A percentile compares a stretch with the other conserved stretches of the same genome.
Conservation (phyloP, 2,329 filamentous ascomycete genomes). For the Colletotrichum eremochloae region DNA sequence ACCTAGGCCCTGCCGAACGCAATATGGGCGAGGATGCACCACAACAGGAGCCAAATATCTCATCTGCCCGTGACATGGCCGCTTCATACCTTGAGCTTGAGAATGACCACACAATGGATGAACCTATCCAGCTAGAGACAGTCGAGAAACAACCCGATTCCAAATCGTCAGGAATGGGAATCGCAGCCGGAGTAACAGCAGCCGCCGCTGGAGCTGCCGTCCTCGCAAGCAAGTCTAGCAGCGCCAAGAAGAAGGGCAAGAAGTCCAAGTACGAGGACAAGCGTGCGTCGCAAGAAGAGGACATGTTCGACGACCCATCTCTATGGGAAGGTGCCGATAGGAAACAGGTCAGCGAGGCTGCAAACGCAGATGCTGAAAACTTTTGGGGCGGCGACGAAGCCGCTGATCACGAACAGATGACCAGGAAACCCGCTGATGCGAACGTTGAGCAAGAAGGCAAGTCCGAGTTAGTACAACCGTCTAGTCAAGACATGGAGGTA, state of each 20-base stretch:
- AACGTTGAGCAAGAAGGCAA: neutral
- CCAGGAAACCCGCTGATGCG: neutral
- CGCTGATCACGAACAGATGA: neutral
- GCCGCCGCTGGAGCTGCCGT: slow-evolving; percentile 49
- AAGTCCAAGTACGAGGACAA: slow-evolving; percentile 56
- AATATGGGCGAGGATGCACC: neutral
- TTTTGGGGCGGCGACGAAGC: slow-evolving; percentile 49
- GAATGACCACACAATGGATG: slow-evolving; percentile 8
- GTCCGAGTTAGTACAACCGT: neutral
- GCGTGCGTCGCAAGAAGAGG: slow-evolving; percentile 54
- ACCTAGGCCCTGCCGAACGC: slow-evolving; percentile 3
- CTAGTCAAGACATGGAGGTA: neutral
- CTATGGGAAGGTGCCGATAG: slow-evolving; percentile 60
- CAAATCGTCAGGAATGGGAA: neutral
- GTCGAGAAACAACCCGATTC: slow-evolving; percentile 9
- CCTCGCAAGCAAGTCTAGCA: slow-evolving; percentile 49
- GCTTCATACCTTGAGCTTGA: slow-evolving; percentile 44
- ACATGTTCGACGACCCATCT: slow-evolving; percentile 60
- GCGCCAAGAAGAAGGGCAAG: slow-evolving; percentile 52
- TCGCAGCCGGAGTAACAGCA: slow-evolving; percentile 47
- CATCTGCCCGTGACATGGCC: slow-evolving; percentile 45
- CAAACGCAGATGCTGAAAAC: slow-evolving; percentile 47
- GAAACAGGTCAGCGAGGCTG: slow-evolving; percentile 47
- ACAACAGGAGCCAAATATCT: neutral
- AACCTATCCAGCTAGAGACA: slow-evolving; percentile 4